Evolutionary conservation across 352 stramenopile genomes (phyloP).

Genomic region (Globisporangium perplexum): DNA sequence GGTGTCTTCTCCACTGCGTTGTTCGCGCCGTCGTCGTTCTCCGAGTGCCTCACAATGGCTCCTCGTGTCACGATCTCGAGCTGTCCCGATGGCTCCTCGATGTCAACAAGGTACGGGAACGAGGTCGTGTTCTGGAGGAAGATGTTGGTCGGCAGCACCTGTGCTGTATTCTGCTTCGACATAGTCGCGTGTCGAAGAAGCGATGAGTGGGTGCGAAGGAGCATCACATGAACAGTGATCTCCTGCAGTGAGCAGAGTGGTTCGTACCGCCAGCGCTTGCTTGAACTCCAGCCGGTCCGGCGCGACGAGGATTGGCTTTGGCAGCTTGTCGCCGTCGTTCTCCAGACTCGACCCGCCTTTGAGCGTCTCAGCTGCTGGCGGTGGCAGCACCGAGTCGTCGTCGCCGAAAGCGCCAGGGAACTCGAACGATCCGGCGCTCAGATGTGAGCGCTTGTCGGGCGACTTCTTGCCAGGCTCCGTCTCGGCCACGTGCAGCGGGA

Average conservation of each 20-base stretch:
- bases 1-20: slow-evolving; percentile 2
- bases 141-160: slow-evolving; percentile 60
- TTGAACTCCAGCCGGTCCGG: slow-evolving; percentile 65
- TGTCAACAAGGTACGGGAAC: slow-evolving; percentile 49
- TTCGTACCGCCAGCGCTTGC: slow-evolving; percentile 26
- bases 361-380: slow-evolving; percentile 9
- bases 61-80: slow-evolving; percentile 57
- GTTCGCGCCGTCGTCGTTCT: neutral
- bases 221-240: neutral
- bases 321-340: slow-evolving; percentile 14
- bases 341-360: slow-evolving; percentile 19
- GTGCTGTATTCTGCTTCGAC: slow-evolving; percentile 19
- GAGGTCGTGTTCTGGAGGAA: slow-evolving; percentile 72
- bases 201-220: neutral
- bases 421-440: slow-evolving; percentile 29
- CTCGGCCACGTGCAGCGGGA: slow-evolving; percentile 51
- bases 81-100: slow-evolving; percentile 45
- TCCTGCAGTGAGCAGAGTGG: neutral
- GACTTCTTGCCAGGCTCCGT: slow-evolving; percentile 41
- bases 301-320: slow-evolving; percentile 46
- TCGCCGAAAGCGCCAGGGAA: slow-evolving; percentile 21
- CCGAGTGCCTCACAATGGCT: neutral
- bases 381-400: slow-evolving; percentile 12
- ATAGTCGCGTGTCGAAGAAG: neutral
- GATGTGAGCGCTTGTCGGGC: slow-evolving; percentile 24